phyloP scores from a whole-genome alignment of 257 asterid species.

The Scutellaria baicalensis region DNA sequence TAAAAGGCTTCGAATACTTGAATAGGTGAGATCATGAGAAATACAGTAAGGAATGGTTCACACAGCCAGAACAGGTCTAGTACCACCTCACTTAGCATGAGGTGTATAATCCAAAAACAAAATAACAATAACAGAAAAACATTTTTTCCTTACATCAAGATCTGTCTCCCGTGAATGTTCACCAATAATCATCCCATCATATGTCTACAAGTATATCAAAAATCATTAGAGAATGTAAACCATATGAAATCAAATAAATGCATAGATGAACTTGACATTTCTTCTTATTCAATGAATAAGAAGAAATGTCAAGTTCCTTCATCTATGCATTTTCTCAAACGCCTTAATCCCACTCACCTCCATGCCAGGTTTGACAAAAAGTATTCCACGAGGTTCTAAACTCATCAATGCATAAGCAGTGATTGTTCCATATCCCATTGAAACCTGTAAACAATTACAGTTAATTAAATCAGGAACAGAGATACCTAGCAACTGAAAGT shows the following conservation, averaged over 20 bases:
- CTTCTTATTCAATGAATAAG: background rate
- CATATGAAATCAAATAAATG: background rate
- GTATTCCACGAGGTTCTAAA: slow-evolving; percentile 90
- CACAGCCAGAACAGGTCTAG: too few species aligned
- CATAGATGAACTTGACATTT: too few species aligned
- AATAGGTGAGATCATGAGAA: too few species aligned
- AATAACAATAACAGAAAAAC: background rate
- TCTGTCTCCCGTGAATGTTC: slow-evolving; percentile 96
- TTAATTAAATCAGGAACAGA: slow-evolving; percentile 10
- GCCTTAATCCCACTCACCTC: slow-evolving; percentile 39
- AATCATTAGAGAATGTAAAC: background rate
- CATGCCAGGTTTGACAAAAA: slow-evolving; percentile 86
- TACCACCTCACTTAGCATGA: too few species aligned
- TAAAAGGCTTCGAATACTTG: background rate
- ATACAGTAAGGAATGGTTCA: too few species aligned
- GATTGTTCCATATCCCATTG: slow-evolving; percentile 78
- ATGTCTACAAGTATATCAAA: slow-evolving; percentile 51
- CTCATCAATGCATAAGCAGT: slow-evolving; percentile 91
- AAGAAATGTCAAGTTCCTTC: slow-evolving; percentile 5
- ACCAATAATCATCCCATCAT: slow-evolving; percentile 99
- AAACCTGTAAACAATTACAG: slow-evolving; percentile 51
- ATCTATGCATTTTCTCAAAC: background rate
- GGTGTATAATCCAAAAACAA: background rate
- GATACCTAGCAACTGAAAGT: background rate
- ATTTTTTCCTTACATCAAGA: slow-evolving; percentile 71